These are phyloP conservation scores for Scytalidium lignicola DNA, from an alignment of 2,329 filamentous ascomycete genomes.

Conservation along the genomic window DNA sequence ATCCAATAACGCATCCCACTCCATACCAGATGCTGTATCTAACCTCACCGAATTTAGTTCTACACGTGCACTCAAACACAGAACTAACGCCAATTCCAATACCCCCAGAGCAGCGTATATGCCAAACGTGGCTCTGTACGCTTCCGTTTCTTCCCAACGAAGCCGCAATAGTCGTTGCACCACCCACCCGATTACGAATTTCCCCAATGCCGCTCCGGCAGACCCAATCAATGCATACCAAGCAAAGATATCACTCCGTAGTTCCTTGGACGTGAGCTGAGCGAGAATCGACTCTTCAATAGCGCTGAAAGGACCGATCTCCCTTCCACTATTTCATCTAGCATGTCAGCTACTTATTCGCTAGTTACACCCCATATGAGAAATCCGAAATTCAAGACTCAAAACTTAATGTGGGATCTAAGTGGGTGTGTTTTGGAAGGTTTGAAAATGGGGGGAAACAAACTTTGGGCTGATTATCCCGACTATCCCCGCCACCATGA, in stretches of 20 bases:
- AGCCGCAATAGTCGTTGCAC: slow-evolving; percentile 38
- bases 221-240: slow-evolving; percentile 54
- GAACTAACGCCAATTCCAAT: slow-evolving; percentile 46
- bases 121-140: slow-evolving; percentile 51
- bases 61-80: slow-evolving; percentile 38
- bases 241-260: slow-evolving; percentile 48
- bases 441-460: too few species aligned
- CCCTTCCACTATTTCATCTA: slow-evolving; percentile 48
- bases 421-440: too few species aligned
- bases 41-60: slow-evolving; percentile 20
- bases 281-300: slow-evolving; percentile 54
- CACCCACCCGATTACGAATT: slow-evolving; percentile 52
- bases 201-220: slow-evolving; percentile 53
- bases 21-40: not conserved
- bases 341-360: too few species aligned
- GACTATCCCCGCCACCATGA: slow-evolving; percentile 48
- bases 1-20: not conserved
- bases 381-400: too few species aligned
- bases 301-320: slow-evolving; percentile 55
- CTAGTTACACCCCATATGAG: too few species aligned
- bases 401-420: too few species aligned
- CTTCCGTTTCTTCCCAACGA: slow-evolving; percentile 37
- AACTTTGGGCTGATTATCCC: slow-evolving; percentile 53
- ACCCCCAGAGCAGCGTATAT: slow-evolving; percentile 49
- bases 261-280: slow-evolving; percentile 39